Conservation (phyloP, 371 early-diverging fungal species). For the Circinella umbellata region DNA sequence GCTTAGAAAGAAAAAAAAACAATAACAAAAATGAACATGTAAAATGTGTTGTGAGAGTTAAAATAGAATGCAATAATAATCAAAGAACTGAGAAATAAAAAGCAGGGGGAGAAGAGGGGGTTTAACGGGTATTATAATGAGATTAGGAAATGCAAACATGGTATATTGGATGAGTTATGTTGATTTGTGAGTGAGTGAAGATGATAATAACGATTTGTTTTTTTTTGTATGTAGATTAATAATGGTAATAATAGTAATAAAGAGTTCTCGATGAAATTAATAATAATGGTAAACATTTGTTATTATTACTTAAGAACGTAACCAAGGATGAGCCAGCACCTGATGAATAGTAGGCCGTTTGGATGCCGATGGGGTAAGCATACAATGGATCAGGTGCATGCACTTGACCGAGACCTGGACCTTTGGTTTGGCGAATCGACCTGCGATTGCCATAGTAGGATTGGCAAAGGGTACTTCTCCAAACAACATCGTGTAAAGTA, state of each 20-base stretch:
- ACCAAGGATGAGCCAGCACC: slow-evolving; percentile 72
- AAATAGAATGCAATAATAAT: not conserved
- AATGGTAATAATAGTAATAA: slow-evolving; percentile 4
- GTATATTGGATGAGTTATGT: no score
- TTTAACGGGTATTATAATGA: not conserved
- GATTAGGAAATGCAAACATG: no score
- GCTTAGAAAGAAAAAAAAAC: no score
- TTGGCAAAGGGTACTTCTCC: slow-evolving; percentile 79
- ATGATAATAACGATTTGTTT: no score
- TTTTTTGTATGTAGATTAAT: not conserved
- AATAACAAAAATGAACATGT: not conserved
- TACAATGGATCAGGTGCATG: slow-evolving; percentile 62
- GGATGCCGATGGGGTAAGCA: slow-evolving; percentile 64
- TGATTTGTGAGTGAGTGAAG: no score
- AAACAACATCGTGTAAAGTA: slow-evolving; percentile 75
- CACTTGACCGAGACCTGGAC: slow-evolving; percentile 54
- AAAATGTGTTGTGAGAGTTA: not conserved
- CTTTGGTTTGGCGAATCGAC: slow-evolving; percentile 45
- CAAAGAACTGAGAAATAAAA: not conserved
- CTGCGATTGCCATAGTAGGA: slow-evolving; percentile 52
- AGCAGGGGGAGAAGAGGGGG: not conserved
- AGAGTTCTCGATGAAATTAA: not conserved
- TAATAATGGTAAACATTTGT: not conserved
- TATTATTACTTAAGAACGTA: slow-evolving; percentile 15
- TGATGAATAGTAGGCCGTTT: slow-evolving; percentile 66